Percentiles rank a stretch among this genome's conserved stretches.
Conservation (phyloP, 2,329 filamentous ascomycete species). For the Clonostachys byssicola region DNA sequence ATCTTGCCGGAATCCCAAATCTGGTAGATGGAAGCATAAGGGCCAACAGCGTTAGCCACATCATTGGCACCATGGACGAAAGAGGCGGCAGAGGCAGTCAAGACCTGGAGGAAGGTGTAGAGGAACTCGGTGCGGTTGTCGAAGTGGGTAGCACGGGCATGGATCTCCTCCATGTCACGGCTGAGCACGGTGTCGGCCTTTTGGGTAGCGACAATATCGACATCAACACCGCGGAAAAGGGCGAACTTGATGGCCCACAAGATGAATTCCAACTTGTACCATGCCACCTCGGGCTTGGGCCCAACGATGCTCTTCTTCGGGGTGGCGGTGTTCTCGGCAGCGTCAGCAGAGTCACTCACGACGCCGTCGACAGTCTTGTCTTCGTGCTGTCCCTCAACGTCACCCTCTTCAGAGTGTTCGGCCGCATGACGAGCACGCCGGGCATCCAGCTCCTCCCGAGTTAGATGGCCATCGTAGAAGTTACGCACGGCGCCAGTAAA, state of each 20-base stretch:
- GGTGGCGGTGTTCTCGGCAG: conserved; percentile 17
- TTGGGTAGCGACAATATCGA: conserved; percentile 42
- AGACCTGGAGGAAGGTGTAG: conserved; percentile 55
- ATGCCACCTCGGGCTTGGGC: conserved; percentile 20
- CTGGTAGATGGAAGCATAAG: conserved; percentile 58
- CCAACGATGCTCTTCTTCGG: conserved; percentile 22
- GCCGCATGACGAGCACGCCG: conserved; percentile 20
- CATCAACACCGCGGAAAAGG: conserved; percentile 40
- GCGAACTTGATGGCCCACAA: conserved; percentile 32
- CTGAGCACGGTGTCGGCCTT: conserved; percentile 39
- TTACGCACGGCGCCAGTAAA: conserved; percentile 38
- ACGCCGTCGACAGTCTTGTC: conserved; percentile 15
- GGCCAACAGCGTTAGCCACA: conserved; percentile 58
- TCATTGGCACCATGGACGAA: conserved; percentile 67
- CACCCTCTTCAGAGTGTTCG: conserved; percentile 3
- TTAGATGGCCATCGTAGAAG: conserved; percentile 53
- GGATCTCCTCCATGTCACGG: conserved; percentile 39
- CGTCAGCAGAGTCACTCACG: conserved; percentile 13
- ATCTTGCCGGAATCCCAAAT: conserved; percentile 50
- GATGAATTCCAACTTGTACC: conserved; percentile 33
- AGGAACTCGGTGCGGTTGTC: conserved; percentile 53
- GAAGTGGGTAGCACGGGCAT: conserved; percentile 54
- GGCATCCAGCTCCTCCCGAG: conserved; percentile 45
- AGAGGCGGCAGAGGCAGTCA: conserved; percentile 58
- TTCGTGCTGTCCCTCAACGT: conserved; percentile 16